Conservation (phyloP, 768 basidiomycete species). For the Boletus rufocinnamomeus region DNA sequence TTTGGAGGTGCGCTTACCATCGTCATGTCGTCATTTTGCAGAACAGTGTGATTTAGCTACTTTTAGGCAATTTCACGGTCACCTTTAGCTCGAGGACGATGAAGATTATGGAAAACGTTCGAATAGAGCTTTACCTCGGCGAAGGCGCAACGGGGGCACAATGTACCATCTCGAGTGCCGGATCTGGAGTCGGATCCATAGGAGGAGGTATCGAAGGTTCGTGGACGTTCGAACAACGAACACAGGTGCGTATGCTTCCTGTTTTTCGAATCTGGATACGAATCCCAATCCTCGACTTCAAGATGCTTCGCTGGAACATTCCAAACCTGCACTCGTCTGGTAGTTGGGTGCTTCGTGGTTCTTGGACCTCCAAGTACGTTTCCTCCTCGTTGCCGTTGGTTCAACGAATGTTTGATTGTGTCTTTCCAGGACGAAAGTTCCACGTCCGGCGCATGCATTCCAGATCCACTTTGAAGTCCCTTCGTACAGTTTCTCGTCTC, state of each 20-base stretch:
- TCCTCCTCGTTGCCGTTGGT: neutral
- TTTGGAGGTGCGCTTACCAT: constrained; percentile 31
- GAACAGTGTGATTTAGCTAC: neutral
- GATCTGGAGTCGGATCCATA: constrained; percentile 45
- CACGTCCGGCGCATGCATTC: constrained; percentile 75
- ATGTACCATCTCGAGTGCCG: constrained; percentile 63
- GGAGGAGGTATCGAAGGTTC: constrained; percentile 51
- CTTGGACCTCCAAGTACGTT: constrained; percentile 68
- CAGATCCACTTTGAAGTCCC: constrained; percentile 72
- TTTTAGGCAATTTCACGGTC: constrained; percentile 60
- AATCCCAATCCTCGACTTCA: neutral
- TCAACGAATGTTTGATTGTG: neutral
- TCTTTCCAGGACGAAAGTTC: constrained; percentile 39
- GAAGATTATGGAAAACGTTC: constrained; percentile 68
- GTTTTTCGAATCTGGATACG: neutral
- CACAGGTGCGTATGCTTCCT: constrained; percentile 44
- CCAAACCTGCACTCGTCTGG: constrained; percentile 65
- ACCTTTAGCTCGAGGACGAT: constrained; percentile 63
- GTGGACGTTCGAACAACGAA: constrained; percentile 79
- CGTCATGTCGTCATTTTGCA: neutral
- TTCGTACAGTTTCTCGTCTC: constrained; percentile 69
- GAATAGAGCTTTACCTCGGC: constrained; percentile 75
- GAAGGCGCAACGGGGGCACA: constrained; percentile 71
- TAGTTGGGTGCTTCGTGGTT: constrained; percentile 72
- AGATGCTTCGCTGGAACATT: constrained; percentile 83